Evolutionary conservation across 2,329 filamentous ascomycete genomes (phyloP).

Genomic region (Alternaria hordeiaustralica): DNA sequence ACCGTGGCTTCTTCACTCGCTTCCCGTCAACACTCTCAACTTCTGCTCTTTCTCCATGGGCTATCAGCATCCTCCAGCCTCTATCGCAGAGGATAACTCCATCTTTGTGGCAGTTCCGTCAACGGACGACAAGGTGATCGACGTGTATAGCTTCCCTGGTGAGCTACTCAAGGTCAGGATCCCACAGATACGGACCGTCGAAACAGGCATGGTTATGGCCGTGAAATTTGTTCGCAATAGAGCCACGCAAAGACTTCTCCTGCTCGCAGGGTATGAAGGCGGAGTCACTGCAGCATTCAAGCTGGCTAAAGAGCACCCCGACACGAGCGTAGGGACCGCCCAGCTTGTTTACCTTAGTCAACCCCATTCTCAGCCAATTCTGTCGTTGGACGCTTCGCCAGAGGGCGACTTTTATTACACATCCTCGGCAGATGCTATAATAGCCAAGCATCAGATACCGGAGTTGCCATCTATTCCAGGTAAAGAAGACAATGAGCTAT

Average conservation of each 20-base stretch:
- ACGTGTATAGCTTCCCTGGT: constrained; percentile 82
- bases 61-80: constrained; percentile 16
- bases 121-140: constrained; percentile 64
- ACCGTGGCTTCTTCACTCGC: constrained; percentile 80
- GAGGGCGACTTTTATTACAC: constrained; percentile 70
- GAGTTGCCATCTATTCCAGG: constrained; percentile 9
- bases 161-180: constrained; percentile 71
- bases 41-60: constrained; percentile 85
- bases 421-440: constrained; percentile 79
- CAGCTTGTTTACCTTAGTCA: constrained; percentile 67
- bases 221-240: constrained; percentile 54
- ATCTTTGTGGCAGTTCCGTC: constrained; percentile 78
- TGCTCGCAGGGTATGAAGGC: constrained; percentile 85
- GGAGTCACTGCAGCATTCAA: constrained; percentile 74
- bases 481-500: not conserved
- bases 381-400: constrained; percentile 63
- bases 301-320: constrained; percentile 49
- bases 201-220: constrained; percentile 86
- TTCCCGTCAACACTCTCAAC: constrained; percentile 91
- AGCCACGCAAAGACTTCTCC: constrained; percentile 56
- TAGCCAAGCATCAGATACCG: constrained; percentile 77
- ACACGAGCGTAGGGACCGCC: constrained; percentile 42
- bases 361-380: constrained; percentile 78
- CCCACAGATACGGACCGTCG: constrained; percentile 49
- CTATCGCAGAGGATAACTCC: constrained; percentile 20